These are phyloP conservation scores for Fusarium temperatum DNA, from an alignment of 2,329 filamentous ascomycete genomes.

Conservation along the genomic window DNA sequence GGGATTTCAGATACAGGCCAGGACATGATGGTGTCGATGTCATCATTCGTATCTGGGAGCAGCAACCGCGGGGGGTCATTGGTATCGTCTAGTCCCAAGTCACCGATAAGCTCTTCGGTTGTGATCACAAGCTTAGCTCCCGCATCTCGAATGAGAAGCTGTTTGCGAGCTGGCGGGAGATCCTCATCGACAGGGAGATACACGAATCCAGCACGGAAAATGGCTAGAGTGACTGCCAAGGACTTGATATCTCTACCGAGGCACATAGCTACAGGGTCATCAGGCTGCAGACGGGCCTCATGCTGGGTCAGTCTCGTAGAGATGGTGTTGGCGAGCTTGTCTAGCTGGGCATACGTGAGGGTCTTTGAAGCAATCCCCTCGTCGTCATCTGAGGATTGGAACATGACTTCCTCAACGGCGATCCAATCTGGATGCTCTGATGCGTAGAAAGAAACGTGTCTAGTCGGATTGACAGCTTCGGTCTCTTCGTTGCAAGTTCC, in stretches of 20 bases:
- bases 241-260: constrained; percentile 15
- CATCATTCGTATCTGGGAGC: not conserved
- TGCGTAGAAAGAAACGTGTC: not conserved
- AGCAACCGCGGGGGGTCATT: not conserved
- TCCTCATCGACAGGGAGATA: constrained; percentile 14
- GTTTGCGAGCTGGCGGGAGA: not conserved
- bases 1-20: not conserved
- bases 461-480: not conserved
- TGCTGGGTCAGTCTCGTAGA: not conserved
- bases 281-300: not conserved
- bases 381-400: not conserved
- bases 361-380: not conserved
- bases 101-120: not conserved
- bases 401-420: constrained; percentile 4
- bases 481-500: fast-evolving
- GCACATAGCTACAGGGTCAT: constrained; percentile 9
- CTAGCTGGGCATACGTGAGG: not conserved
- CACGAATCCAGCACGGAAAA: constrained; percentile 1
- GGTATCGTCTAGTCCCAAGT: not conserved
- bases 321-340: not conserved
- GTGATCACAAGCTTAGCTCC: constrained; percentile 6
- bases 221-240: constrained; percentile 5
- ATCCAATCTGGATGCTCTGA: constrained; percentile 12
- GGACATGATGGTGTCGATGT: fast-evolving
- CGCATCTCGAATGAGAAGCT: constrained; percentile 14